A percentile compares a stretch with the other conserved stretches of the same genome.
Evolutionary conservation across 345 rosid species (phyloP).

Genomic region (Linum trigynum): DNA sequence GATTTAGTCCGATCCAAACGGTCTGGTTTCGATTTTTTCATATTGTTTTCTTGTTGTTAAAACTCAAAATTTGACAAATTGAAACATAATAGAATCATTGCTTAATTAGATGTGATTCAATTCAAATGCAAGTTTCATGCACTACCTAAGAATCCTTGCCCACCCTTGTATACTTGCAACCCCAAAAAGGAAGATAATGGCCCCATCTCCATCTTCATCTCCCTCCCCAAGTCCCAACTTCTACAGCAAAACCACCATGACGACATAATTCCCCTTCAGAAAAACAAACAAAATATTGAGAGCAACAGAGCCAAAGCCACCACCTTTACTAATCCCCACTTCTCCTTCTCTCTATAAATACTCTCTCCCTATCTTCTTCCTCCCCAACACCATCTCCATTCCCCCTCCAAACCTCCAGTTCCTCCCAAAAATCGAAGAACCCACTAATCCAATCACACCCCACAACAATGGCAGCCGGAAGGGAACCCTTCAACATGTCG

Average conservation of each 20-base stretch:
- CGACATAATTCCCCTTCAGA: background rate
- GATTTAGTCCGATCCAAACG: no score
- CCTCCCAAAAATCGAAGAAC: no score
- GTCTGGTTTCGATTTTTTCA: no score
- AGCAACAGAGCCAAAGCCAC: background rate
- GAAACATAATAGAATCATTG: no score
- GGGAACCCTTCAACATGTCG: slow-evolving; percentile 32
- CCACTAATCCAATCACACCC: background rate
- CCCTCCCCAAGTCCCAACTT: no score
- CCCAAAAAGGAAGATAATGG: no score
- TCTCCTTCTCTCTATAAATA: background rate
- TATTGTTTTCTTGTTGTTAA: no score
- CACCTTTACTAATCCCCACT: background rate
- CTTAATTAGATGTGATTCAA: no score
- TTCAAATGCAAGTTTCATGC: no score
- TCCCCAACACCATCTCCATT: background rate
- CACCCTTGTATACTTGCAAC: no score
- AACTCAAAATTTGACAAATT: no score
- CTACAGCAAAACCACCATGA: background rate
- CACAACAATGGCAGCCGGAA: slow-evolving; percentile 18
- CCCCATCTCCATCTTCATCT: background rate
- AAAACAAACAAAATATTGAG: background rate
- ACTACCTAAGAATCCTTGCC: no score
- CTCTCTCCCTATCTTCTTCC: background rate
- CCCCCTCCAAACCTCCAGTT: background rate